Evolutionary conservation across 495 filamentous ascomycete species (phyloP).

Genomic region (Trichodelitschia bisporula): DNA sequence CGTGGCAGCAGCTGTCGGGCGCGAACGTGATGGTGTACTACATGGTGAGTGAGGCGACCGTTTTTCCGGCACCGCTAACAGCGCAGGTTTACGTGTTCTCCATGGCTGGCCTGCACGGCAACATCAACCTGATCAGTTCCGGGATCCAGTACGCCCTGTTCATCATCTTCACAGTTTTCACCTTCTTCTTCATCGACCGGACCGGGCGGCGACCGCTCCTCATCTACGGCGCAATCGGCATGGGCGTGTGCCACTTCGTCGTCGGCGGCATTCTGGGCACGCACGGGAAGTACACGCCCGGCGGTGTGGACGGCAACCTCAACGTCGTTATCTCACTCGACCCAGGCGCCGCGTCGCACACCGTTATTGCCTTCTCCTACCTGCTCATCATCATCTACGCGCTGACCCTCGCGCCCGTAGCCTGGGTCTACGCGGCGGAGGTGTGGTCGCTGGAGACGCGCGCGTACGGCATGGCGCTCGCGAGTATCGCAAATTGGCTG

Average conservation of each 20-base stretch:
- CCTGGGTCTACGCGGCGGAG: constrained; percentile 12
- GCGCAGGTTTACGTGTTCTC: constrained; percentile 51
- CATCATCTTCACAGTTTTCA: constrained; percentile 40
- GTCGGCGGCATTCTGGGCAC: constrained; percentile 4
- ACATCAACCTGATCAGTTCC: constrained; percentile 41
- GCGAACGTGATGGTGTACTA: constrained; percentile 37
- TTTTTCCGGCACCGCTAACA: no score
- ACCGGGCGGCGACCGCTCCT: constrained; percentile 51
- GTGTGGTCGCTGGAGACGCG: constrained; percentile 10
- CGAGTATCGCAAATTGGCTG: constrained; percentile 5
- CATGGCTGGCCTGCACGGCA: constrained; percentile 38
- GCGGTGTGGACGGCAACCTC: constrained; percentile 10
- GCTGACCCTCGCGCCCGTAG: constrained; percentile 9
- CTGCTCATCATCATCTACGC: constrained; percentile 8
- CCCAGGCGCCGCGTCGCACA: constrained; percentile 7
- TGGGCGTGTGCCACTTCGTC: constrained; percentile 35
- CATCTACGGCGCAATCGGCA: constrained; percentile 40
- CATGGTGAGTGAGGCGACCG: no score
- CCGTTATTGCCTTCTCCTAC: constrained; percentile 11
- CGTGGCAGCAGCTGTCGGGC: constrained; percentile 46
- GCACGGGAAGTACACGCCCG: constrained; percentile 7
- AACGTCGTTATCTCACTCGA: constrained; percentile 9
- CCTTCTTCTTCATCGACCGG: constrained; percentile 48
- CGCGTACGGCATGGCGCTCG: constrained; percentile 7
- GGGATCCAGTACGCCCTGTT: constrained; percentile 55